Base-by-base conservation (phyloP, 768 basidiomycete genomes). In the Inosperma sp. region DNA sequence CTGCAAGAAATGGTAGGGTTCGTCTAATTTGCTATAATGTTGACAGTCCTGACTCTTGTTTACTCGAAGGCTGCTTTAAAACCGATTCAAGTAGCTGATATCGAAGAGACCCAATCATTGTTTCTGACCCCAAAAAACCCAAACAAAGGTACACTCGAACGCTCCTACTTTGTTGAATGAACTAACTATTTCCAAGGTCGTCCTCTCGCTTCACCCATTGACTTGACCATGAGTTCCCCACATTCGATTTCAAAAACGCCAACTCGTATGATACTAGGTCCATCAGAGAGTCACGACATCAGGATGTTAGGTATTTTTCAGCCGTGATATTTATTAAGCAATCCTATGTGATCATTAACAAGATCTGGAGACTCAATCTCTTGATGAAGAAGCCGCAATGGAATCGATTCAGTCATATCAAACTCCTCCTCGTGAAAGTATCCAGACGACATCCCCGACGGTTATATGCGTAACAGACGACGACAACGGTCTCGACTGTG, bases 271-370 rank as follows among this genome's bases (percentile, higher is more conserved):
- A 36, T 35, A n/a, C n/a, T n/a, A n/a, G n/a, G n/a, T n/a, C n/a
- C n/a, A n/a, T n/a, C n/a, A n/a, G n/a, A n/a, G n/a, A n/a, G n/a
- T n/a, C 59, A 66, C 12, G 78, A 80, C 30, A 61, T 64, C 7
- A 75, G 80, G 56, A 82, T 77, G 70, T 66, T 80, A 48, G 75
- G 77, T 79, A n/a, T n/a, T n/a, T n/a, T n/a, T n/a, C n/a, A n/a
- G n/a, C n/a, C n/a, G n/a, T n/a, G n/a, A n/a, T n/a, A n/a, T n/a
- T n/a, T n/a, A n/a, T n/a, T n/a, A n/a, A n/a, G n/a, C n/a, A n/a
- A n/a, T n/a, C n/a, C n/a, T n/a, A 7, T 44, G 8, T 10, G 26
- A 22, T 34, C 43, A 25, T 42, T 44, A 26, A 33, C 17, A 29
- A 45, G 36, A 25, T 52, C 39, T 25, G 44, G 30, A 6, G 21